A percentile compares a stretch with the other conserved stretches of the same genome.
These are phyloP conservation scores for Metschnikowia kofuensis DNA, from an alignment of 805 yeast genomes.

Conservation along the genomic window DNA sequence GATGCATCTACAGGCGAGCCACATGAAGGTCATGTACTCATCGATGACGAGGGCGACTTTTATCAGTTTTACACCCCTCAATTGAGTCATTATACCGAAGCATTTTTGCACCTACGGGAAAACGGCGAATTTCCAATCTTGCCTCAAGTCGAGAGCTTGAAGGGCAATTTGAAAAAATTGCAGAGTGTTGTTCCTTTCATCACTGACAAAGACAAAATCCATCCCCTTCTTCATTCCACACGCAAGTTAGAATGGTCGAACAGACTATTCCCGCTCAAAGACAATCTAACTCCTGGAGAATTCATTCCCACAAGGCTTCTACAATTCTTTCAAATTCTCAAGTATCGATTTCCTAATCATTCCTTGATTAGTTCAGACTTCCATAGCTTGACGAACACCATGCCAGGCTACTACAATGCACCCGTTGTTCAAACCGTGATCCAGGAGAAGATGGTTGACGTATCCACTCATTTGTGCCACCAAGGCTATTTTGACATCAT, in stretches of 20 bases:
- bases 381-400: constrained; percentile 42
- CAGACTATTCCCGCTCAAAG: constrained; percentile 61
- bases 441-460: constrained; percentile 63
- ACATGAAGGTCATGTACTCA: constrained; percentile 71
- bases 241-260: constrained; percentile 43
- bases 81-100: constrained; percentile 52
- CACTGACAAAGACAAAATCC: constrained; percentile 36
- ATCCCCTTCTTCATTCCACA: constrained; percentile 59
- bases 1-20: constrained; percentile 67
- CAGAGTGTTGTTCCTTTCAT: constrained; percentile 30
- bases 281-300: constrained; percentile 67
- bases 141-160: constrained; percentile 20
- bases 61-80: constrained; percentile 67
- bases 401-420: constrained; percentile 56
- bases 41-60: constrained; percentile 72
- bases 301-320: constrained; percentile 76
- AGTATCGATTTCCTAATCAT: constrained; percentile 70
- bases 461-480: constrained; percentile 72
- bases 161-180: constrained; percentile 24
- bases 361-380: constrained; percentile 74
- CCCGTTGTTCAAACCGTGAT: constrained; percentile 82
- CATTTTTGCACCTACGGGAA: constrained; percentile 56
- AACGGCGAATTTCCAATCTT: constrained; percentile 40
- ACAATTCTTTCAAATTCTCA: constrained; percentile 61
- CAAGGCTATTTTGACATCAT: constrained; percentile 86